Base-by-base conservation (phyloP, 2,329 filamentous ascomycete species). In the Ophiostoma sp. region DNA sequence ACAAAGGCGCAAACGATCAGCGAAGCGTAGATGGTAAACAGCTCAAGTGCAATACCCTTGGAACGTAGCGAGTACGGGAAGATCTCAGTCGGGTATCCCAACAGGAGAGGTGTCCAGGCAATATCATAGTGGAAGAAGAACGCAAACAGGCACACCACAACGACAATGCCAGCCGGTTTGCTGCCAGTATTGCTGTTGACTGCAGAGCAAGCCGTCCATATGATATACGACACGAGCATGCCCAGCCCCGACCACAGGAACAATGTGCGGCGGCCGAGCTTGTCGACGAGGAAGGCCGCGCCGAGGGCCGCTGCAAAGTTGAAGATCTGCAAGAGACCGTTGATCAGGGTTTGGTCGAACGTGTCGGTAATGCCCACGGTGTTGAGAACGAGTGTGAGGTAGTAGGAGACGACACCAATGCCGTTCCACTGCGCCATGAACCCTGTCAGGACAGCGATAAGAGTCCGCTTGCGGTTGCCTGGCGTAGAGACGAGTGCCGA, bases 151-250 rank as follows among this genome's bases (percentile, higher is more conserved):
- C 87, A 89, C 76, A 88, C 83, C 39, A 89, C 77, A 85, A 73
- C 88, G 86, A 35, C 85, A 78, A 64, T 66, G 33, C 65, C 70
- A n/a, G 68, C 67, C 33, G 67, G 67, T 17, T 75, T 84, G 75
- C 90, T 89, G 62, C 87, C 87, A 66, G 87, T 87, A 67, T 84
- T 84, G 62, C 83, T 79, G 78, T 89, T 89, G 73, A 90, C 83
- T 69, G 83, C 81, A 71, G n/a, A 60, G 27, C n/a, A 27, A 15
- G 54, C 54, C 27, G 54, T 31, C 54, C n/a, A 31, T 4, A 31
- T 17, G 7, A 60, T 17, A 10, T 31, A 60, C 6, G 54, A 31
- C 2, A 60, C 27, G 54, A 60, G n/a, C 54, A 60, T 87, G 57
- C 81, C 85, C 75, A 88, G 86, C 76, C 90, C 90, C 78, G 90